Percentiles rank a stretch among this genome's conserved stretches.
Evolutionary conservation across 495 filamentous ascomycete genomes (phyloP).

Genomic region (Aspergillus leporis): DNA sequence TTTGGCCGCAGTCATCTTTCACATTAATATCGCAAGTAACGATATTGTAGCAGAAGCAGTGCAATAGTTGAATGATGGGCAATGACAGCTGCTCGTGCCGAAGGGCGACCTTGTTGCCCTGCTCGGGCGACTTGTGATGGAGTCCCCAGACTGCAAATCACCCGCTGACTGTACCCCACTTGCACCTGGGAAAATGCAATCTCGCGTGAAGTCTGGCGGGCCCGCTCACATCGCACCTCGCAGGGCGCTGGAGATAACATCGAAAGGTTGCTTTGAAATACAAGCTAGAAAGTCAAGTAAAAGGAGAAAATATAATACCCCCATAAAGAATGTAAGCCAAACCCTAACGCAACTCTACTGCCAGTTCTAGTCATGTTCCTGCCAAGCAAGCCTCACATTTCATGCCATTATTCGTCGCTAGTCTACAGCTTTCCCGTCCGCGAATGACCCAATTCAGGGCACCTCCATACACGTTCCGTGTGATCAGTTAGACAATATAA

Average conservation of each 20-base stretch:
- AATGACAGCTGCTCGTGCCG: conserved; percentile 9
- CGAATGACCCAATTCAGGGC: conserved; percentile 15
- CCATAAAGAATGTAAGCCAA: background rate
- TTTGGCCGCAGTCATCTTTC: background rate
- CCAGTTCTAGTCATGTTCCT: background rate
- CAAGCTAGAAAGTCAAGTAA: background rate
- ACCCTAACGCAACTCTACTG: background rate
- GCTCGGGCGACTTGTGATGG: conserved; percentile 5
- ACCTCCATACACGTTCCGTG: background rate
- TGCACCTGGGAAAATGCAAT: background rate
- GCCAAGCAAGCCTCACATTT: background rate
- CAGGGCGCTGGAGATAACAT: background rate
- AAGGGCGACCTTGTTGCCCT: background rate
- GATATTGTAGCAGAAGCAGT: background rate
- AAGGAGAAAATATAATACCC: background rate
- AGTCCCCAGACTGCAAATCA: conserved; percentile 3
- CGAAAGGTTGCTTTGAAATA: background rate
- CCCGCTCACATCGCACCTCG: too few relatives aligned
- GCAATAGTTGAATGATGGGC: background rate
- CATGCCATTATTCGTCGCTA: conserved; percentile 13
- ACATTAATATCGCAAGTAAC: background rate
- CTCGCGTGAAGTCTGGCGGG: background rate
- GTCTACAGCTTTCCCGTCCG: conserved; percentile 4
- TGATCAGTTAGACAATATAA: conserved; percentile 3
- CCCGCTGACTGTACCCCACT: conserved; percentile 10